A percentile compares a stretch with the other conserved stretches of the same genome.
Conservation (phyloP, 169 alveolate species). For the Eimeria necatrix region DNA sequence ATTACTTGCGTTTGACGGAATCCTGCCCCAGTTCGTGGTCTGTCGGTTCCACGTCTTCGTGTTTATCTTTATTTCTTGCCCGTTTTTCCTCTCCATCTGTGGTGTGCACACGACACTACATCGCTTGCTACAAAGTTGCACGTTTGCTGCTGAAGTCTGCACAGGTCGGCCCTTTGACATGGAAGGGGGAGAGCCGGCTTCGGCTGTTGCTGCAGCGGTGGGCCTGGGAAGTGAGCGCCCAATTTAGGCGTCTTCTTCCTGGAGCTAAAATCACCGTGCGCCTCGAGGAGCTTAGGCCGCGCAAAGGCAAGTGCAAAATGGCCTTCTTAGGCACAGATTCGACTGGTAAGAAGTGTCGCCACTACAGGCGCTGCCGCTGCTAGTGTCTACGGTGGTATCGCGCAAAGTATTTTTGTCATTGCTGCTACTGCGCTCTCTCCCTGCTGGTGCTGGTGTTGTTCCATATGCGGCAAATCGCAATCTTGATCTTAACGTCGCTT, state of each 20-base stretch:
- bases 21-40: not conserved
- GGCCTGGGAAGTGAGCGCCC: slow-evolving; percentile 5
- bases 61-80: not conserved
- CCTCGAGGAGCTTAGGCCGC: slow-evolving; percentile 28
- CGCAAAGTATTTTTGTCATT: not conserved
- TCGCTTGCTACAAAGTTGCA: no score
- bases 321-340: slow-evolving; percentile 47
- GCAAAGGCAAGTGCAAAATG: slow-evolving; percentile 53
- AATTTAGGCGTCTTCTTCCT: slow-evolving; percentile 44
- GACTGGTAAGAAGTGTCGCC: not conserved
- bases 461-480: no score
- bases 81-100: not conserved
- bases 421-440: not conserved
- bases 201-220: slow-evolving; percentile 66
- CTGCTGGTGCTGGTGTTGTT: not conserved
- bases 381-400: not conserved
- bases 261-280: slow-evolving; percentile 39
- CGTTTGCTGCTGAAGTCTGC: not conserved
- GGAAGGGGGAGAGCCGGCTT: slow-evolving; percentile 43
- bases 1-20: not conserved
- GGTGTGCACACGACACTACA: not conserved
- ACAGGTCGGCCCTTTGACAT: slow-evolving; percentile 52
- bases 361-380: not conserved
- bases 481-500: no score
- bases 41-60: not conserved